phyloP scores from a whole-genome alignment of 2,329 filamentous ascomycete species.

The Penicillium sp. region DNA sequence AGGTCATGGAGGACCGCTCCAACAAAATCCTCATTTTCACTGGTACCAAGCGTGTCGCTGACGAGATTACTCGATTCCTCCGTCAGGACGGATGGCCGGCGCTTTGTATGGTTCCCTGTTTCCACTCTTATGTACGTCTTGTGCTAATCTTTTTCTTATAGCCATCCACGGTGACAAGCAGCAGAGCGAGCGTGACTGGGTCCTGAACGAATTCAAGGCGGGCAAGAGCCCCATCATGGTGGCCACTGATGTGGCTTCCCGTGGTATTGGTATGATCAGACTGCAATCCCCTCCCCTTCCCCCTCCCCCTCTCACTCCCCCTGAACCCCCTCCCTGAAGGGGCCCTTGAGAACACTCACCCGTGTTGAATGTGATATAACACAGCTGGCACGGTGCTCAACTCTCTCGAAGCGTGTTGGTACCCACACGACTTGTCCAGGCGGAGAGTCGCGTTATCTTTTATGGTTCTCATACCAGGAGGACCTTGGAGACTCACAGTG shows the following conservation, averaged over 20 bases:
- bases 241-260: slow-evolving; percentile 97
- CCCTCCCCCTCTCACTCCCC: slow-evolving; percentile 32
- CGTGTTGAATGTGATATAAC: slow-evolving; percentile 55
- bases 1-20: slow-evolving; percentile 91
- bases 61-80: slow-evolving; percentile 95
- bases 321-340: slow-evolving; percentile 27
- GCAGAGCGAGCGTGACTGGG: slow-evolving; percentile 99
- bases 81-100: slow-evolving; percentile 98
- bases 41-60: slow-evolving; percentile 80
- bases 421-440: slow-evolving; percentile 90
- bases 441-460: slow-evolving; percentile 65
- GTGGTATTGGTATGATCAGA: slow-evolving; percentile 99
- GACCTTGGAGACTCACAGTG: slow-evolving; percentile 77
- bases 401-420: slow-evolving; percentile 85
- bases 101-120: slow-evolving; percentile 63
- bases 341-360: slow-evolving; percentile 39
- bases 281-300: slow-evolving; percentile 45
- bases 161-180: slow-evolving; percentile 99
- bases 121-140: background rate
- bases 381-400: slow-evolving; percentile 68
- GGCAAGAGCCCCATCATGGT: slow-evolving; percentile 99
- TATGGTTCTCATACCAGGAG: slow-evolving; percentile 73
- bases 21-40: slow-evolving; percentile 97
- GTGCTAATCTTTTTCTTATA: slow-evolving; percentile 44
- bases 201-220: slow-evolving; percentile 98